Base-by-base conservation (phyloP, 768 basidiomycete genomes). In the Mycena indigotica region DNA sequence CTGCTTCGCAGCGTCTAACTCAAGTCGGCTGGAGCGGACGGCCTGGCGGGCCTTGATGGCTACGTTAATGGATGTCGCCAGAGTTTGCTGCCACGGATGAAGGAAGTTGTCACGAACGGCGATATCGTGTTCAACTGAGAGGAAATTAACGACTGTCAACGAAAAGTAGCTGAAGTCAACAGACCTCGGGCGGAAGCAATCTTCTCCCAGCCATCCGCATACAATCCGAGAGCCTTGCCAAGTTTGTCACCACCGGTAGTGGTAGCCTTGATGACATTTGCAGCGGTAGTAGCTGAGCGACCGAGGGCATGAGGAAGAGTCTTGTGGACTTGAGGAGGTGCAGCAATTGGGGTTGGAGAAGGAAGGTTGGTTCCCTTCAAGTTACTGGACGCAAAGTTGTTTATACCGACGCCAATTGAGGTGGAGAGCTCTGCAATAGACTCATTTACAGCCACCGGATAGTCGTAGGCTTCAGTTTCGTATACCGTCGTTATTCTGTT, bases 261-360 rank as follows among this genome's bases (percentile, higher is more conserved):
- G 1, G 77, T 75, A 2, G 64, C 60, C n/a, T 75, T 73, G 28
- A 89, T 66, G 12, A 75, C 72, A 4, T 70, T 70, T 2, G 85
- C 80, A 0, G 86, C 91, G 8, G 75, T 68, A 32, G 84, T 81
- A 0, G 95, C 85, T 0, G 95, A 88, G 50, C 97, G 89, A 19
- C 87, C 82, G 52, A 98, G 84, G 0, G 97, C 96, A 66, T 98
- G 97, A 0, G 97, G 93, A 52, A 98, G 88, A 0, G 97, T 98
- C 85, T 98, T 98, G 79, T 95, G 94, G 66, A 88, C 88, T 25
- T 76, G 69, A 2, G 77, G 74, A 23, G 84, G 80, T 2, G 84
- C 77, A 0, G 85, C 73, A 41, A 84, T 67, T 19, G 87, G 84
- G 3, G 82, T 73, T 17, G 93, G 91, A 2, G 84, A 79, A 44